Base-by-base conservation (phyloP, 2,329 filamentous ascomycete genomes). In the Thermomyces lanuginosus region DNA sequence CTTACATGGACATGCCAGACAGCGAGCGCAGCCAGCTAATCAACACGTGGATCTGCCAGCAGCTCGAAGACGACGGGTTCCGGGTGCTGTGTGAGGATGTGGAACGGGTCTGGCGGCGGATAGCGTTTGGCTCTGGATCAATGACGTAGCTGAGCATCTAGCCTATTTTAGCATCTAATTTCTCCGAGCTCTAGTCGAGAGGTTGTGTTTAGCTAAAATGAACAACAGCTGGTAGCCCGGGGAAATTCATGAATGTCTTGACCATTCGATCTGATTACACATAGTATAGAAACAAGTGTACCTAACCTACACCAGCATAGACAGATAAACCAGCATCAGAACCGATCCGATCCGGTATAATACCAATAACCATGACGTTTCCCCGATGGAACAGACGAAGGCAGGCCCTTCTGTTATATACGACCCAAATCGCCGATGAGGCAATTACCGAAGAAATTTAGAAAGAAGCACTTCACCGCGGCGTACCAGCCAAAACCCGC, bases 31-130 rank as follows among this genome's bases (percentile, higher is more conserved):
- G 42, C 7, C 39, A 37, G 2, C 35, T 45, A 6, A 34, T 59
- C 6, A 49, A 53, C 30, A 45, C 46, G 19, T 60, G 55, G 48
- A 46, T 61, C 22, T 58, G 55, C 25, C 35, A 45, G 8, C 43
- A 55, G 27, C 39, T 60, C 1, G 49, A 59, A 16, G 48, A 56
- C 14, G 52, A 57, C 13, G 38, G 30, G 3, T 61, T 61, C 27
- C 33, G 52, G 14, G 33, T 39, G 14, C 38, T 61, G 8, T 57
- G 53, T 28, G 41, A 53, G 36, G 51, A 54, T 34, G 38, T 60
- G 4, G 52, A 58, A 26, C 42, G 43, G 1, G 41, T 51, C 10
- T 60, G 55, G 55, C 41, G 37, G 26, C 41, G 55, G 8, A 45
- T 58, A 39, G 49, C 46, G 4, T 48, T 57, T 37, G 55, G 55